These are phyloP conservation scores for Xylaria scruposa DNA, from an alignment of 495 filamentous ascomycete species.

Conservation along the genomic window DNA sequence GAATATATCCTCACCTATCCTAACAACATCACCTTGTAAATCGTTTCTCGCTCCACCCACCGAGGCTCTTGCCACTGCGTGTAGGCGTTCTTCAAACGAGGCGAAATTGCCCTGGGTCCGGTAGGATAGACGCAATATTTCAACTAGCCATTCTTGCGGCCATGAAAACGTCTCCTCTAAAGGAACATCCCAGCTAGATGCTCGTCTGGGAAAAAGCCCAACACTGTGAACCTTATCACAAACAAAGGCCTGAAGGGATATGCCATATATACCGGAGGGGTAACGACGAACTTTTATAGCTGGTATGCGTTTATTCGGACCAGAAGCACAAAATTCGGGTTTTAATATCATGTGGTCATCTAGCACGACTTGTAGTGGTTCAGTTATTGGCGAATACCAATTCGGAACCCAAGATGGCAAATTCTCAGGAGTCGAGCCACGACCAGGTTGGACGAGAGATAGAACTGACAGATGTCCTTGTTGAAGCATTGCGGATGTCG, in stretches of 20 bases:
- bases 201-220: not conserved
- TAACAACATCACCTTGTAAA: not conserved
- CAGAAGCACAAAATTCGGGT: not conserved
- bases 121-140: not conserved
- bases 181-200: not conserved
- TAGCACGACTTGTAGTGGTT: not conserved
- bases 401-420: not conserved
- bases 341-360: not conserved
- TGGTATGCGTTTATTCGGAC: not conserved
- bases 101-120: not conserved
- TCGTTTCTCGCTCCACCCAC: not conserved
- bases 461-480: not conserved
- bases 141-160: not conserved
- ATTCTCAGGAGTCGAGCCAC: not conserved
- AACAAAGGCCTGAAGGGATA: not conserved
- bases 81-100: not conserved
- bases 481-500: not conserved
- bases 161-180: not conserved
- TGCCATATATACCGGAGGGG: not conserved
- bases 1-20: not conserved
- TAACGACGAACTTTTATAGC: not conserved
- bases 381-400: not conserved
- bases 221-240: not conserved
- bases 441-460: not conserved
- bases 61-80: not conserved